phyloP scores from a whole-genome alignment of 169 alveolate genomes.

The Blepharisma undulans region DNA sequence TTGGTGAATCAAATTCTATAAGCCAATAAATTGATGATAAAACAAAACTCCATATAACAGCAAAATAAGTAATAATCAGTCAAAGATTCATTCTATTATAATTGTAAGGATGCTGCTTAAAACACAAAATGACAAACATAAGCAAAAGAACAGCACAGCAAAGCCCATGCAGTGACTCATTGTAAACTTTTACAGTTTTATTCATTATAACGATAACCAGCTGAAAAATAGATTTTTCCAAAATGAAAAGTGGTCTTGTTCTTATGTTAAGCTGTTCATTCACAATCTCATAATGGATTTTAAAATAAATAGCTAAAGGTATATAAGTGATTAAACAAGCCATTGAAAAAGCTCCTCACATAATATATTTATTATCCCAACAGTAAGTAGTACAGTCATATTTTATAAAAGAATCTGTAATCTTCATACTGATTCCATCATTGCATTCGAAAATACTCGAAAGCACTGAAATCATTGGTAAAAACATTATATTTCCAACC shows the following conservation, averaged over 20 bases:
- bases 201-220: background rate
- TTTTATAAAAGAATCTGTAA: background rate
- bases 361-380: background rate
- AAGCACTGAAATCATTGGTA: constrained; percentile 9
- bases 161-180: background rate
- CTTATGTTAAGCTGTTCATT: background rate
- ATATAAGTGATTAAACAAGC: background rate
- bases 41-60: background rate
- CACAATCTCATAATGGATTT: background rate
- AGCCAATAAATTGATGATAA: background rate
- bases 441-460: constrained; percentile 18
- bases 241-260: background rate
- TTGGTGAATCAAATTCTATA: background rate
- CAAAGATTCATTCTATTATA: background rate
- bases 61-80: background rate
- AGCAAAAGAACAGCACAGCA: background rate
- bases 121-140: background rate
- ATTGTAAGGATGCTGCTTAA: background rate
- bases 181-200: background rate
- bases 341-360: background rate
- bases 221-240: background rate
- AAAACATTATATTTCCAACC: background rate
- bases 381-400: constrained; percentile 8
- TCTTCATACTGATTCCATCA: background rate
- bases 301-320: background rate